A percentile compares a stretch with the other conserved stretches of the same genome.
Evolutionary conservation across 2,329 filamentous ascomycete species (phyloP).

Genomic region (Microcyclospora pomicola): DNA sequence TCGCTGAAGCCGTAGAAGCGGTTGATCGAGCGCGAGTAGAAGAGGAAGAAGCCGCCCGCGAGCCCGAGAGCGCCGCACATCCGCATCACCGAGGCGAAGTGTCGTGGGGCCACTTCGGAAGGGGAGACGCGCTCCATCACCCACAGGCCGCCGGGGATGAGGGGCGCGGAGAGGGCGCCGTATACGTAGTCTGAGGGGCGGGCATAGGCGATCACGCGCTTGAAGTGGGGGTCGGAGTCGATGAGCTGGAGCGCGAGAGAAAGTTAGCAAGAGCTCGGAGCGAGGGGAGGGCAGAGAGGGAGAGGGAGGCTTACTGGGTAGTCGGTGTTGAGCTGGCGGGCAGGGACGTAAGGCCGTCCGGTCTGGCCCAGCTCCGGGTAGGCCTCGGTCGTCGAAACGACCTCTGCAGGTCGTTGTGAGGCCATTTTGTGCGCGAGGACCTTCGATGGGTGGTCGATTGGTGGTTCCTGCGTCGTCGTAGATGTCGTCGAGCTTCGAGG

Average conservation of each 20-base stretch:
- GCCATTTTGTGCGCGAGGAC: neutral
- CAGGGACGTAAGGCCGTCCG: constrained; percentile 33
- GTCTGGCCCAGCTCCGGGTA: constrained; percentile 19
- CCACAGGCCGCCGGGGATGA: constrained; percentile 60
- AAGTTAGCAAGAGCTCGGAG: constrained; percentile 12
- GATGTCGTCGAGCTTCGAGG: too few species aligned
- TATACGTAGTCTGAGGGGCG: constrained; percentile 68
- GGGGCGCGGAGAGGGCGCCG: constrained; percentile 53
- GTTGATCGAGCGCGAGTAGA: constrained; percentile 69
- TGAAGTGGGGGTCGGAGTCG: constrained; percentile 95
- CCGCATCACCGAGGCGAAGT: constrained; percentile 72
- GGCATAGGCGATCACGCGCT: constrained; percentile 77
- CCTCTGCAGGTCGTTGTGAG: constrained; percentile 5
- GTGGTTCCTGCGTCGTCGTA: too few species aligned
- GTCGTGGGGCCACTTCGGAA: constrained; percentile 68
- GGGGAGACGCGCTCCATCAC: constrained; percentile 75
- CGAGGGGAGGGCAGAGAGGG: neutral
- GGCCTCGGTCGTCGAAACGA: constrained; percentile 10
- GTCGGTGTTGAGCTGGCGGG: constrained; percentile 67
- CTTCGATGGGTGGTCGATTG: too few species aligned
- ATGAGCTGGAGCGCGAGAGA: constrained; percentile 56
- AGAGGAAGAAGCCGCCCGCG: constrained; percentile 66
- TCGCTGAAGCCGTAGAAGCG: constrained; percentile 93
- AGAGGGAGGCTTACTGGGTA: constrained; percentile 53
- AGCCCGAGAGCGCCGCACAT: constrained; percentile 59